Percentiles rank a stretch among this genome's conserved stretches.
phyloP scores from a whole-genome alignment of 495 filamentous ascomycete species.

The Viridothelium virens region DNA sequence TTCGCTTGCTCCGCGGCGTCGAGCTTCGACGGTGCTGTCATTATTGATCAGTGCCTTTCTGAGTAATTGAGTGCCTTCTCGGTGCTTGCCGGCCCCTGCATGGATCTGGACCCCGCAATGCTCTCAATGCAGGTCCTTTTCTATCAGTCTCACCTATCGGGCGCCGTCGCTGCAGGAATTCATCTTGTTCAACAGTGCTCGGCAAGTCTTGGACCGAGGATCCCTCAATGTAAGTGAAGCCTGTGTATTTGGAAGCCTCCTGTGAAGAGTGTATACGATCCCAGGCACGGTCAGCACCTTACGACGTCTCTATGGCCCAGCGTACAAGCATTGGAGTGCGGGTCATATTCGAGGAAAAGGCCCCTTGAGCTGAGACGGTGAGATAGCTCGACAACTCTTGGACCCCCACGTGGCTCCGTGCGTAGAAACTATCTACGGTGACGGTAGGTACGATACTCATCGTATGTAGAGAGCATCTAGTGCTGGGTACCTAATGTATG shows the following conservation, averaged over 20 bases:
- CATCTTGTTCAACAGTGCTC: not conserved
- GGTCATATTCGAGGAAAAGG: not conserved
- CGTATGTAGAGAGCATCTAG: not conserved
- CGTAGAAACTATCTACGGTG: not conserved
- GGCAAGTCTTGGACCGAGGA: not conserved
- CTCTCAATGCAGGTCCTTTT: not conserved
- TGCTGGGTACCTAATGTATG: not conserved
- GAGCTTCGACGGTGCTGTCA: not conserved
- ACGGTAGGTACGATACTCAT: not conserved
- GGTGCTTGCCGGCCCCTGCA: constrained; percentile 6
- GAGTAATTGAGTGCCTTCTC: not conserved
- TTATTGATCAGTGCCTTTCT: not conserved
- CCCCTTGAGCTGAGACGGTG: not conserved
- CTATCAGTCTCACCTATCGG: not conserved
- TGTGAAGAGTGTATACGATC: not conserved
- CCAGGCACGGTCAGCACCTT: not conserved
- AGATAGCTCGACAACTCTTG: not conserved
- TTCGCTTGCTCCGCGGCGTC: not conserved
- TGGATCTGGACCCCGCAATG: not conserved
- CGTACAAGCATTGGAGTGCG: not conserved
- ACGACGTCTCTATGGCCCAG: not conserved
- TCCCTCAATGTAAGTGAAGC: not conserved
- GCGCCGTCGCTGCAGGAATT: not conserved
- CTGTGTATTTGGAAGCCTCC: not conserved
- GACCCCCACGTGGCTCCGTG: not conserved